These are phyloP conservation scores for Jacaranda copaia DNA, from an alignment of 257 asterid species.

Conservation along the genomic window DNA sequence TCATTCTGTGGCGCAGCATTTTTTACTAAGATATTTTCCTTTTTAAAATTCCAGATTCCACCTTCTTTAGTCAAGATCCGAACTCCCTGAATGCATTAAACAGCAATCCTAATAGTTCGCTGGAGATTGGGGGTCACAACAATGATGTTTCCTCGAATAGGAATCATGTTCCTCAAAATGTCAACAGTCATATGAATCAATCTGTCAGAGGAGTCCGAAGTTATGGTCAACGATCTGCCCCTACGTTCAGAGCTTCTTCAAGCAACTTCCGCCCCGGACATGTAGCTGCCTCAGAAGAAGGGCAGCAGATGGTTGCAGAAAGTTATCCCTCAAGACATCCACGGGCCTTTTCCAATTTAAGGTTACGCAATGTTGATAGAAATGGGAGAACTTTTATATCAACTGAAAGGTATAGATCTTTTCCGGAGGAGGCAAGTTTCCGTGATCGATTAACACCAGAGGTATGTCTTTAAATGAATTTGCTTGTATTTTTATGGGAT, in stretches of 20 bases:
- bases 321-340: slow-evolving; percentile 57
- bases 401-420: slow-evolving; percentile 57
- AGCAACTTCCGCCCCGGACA: slow-evolving; percentile 58
- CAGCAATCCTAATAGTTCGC: slow-evolving; percentile 52
- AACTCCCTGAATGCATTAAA: slow-evolving; percentile 46
- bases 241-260: slow-evolving; percentile 62
- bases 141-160: slow-evolving; percentile 52
- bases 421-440: slow-evolving; percentile 52
- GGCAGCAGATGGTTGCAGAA: slow-evolving; percentile 53
- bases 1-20: neutral
- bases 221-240: slow-evolving; percentile 57
- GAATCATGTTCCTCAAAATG: slow-evolving; percentile 54
- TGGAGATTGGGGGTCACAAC: slow-evolving; percentile 53
- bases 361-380: slow-evolving; percentile 56
- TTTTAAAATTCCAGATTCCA: slow-evolving; percentile 53
- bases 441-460: slow-evolving; percentile 58
- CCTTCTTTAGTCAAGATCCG: slow-evolving; percentile 56
- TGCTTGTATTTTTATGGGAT: neutral
- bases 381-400: slow-evolving; percentile 50
- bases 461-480: slow-evolving; percentile 48
- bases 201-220: slow-evolving; percentile 63
- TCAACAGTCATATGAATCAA: slow-evolving; percentile 47
- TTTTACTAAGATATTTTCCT: slow-evolving; percentile 34
- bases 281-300: slow-evolving; percentile 56
- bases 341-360: slow-evolving; percentile 49